Conservation (phyloP, 140 eudicot genomes). For the Cichorium intybus region DNA sequence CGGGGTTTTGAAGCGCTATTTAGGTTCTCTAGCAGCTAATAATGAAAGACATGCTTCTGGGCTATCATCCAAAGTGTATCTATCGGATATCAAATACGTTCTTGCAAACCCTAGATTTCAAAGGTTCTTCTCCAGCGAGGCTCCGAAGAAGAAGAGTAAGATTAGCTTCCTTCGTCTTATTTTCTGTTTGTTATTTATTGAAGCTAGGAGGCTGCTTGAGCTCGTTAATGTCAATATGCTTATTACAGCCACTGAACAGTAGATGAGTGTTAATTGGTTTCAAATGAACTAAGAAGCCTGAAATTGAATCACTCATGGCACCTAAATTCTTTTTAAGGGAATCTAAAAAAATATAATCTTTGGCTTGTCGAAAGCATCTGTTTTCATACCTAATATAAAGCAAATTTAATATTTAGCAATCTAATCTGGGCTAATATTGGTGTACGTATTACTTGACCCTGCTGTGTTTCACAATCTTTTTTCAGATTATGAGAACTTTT, state of each 20-base stretch:
- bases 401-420: slow-evolving; percentile 5
- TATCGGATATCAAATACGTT: slow-evolving; percentile 44
- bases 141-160: slow-evolving; percentile 93
- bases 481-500: slow-evolving; percentile 78
- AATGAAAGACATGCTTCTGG: slow-evolving; percentile 11
- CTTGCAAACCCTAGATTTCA: slow-evolving; percentile 61
- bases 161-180: not conserved
- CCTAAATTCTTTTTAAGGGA: not conserved
- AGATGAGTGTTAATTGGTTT: not conserved
- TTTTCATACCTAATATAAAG: not conserved
- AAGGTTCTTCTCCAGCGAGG: slow-evolving; percentile 64
- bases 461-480: not conserved
- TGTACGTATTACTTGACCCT: not conserved
- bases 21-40: slow-evolving; percentile 52
- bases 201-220: slow-evolving; percentile 4
- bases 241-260: not conserved
- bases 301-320: not conserved
- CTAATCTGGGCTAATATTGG: not conserved
- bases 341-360: slow-evolving; percentile 3
- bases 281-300: not conserved
- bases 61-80: slow-evolving; percentile 23
- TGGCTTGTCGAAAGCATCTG: not conserved
- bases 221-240: not conserved
- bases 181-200: not conserved
- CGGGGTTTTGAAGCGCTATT: slow-evolving; percentile 64